Evolutionary conservation across 129 eudicot genomes (phyloP), one percentile per base, ranked within the genome.

Genomic region (Mikania micrantha): DNA sequence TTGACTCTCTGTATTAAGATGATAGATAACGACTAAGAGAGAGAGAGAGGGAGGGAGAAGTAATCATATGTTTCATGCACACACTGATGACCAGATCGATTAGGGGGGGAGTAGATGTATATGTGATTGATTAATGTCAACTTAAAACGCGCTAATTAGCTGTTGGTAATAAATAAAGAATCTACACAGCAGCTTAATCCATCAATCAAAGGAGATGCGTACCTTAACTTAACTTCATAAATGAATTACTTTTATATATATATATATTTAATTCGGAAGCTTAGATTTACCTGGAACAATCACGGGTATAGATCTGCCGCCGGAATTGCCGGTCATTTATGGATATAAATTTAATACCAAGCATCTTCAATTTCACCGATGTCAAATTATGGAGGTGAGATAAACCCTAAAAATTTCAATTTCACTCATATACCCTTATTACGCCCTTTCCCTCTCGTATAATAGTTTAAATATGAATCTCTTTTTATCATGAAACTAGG

Each of bases 81-180:
- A 64, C 42, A 64, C 52, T 49, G 11, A 72, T 20, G 52, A 28
- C 29, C 53, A 58, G 16, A 67, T 49, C 17, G 62, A 32, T 45
- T 28, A 42, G 22, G 44, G 52, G n/a, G 57, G 22, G 74, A 75
- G 63, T 66, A 67, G 73, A 75, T 66, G n/a, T 4, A 29, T 29
- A 74, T 44, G 39, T 66, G 13, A 74, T 56, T 42, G 21, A 75
- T 67, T 49, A 75, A 67, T 67, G 79, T 67, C 79, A 75, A 67
- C 79, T 45, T 47, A 58, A n/a, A 67, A 67, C 69, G 69, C 74
- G 79, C 61, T 73, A 73, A 24, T 31, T 63, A 50, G 22, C 50
- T 7, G 20, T 7, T 31, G 13, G 27, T 48, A 66, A 66, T 67
- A 24, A 58, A 60, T 34, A 16, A 47, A 2, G 9, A 67, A 35